Evolutionary conservation across 1,284 basidiomycete genomes (phyloP), one percentile per base, ranked within the genome.

Genomic region (Phlebopus sp.): DNA sequence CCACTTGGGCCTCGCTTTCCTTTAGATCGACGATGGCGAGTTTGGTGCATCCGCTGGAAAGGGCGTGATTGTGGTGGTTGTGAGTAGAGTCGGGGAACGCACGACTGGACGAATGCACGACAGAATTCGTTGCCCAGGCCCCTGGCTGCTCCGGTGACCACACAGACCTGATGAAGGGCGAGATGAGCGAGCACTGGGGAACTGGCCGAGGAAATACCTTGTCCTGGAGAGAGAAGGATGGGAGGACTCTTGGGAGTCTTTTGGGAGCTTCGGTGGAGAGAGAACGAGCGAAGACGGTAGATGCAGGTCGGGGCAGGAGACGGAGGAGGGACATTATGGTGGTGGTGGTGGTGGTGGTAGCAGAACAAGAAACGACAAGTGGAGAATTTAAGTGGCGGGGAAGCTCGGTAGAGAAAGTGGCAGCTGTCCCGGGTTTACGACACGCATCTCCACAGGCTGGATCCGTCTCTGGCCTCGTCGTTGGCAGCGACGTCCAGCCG

Each of bases 91-190:
- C 19, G 30, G 15, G 34, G 25, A 21, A 77, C 83, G 60, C 66
- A 92, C 77, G 90, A 90, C 70, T 90, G 84, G 56, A 95, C 65
- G 67, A 97, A 92, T 7, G 92, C 92, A 46, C 85, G 81, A 59
- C 90, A 92, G 67, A 97, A 92, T 68, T 92, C 84, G 60, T 89
- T 81, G 13, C 93, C 93, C 31, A 97, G 72, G 11, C 95, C 95
- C 59, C 90, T 79, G 14, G 92, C 95, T 45, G 87, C 96, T 45
- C 95, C 95, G n/a, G 95, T 98, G 47, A 98, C 84, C 56, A 96
- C 74, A 70, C 90, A 93, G 41, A 95, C 92, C 85, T 97, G 69
- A 25, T 10, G 27, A 38, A 27, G 4, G 31, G 35, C n/a, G 29
- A 43, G 17, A 40, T 11, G 59, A 4, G 18, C 2, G 7, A 21